Percentiles rank a stretch among this genome's conserved stretches.
Conservation (phyloP, 495 filamentous ascomycete genomes). For the Aspergillus olivimuriae region DNA sequence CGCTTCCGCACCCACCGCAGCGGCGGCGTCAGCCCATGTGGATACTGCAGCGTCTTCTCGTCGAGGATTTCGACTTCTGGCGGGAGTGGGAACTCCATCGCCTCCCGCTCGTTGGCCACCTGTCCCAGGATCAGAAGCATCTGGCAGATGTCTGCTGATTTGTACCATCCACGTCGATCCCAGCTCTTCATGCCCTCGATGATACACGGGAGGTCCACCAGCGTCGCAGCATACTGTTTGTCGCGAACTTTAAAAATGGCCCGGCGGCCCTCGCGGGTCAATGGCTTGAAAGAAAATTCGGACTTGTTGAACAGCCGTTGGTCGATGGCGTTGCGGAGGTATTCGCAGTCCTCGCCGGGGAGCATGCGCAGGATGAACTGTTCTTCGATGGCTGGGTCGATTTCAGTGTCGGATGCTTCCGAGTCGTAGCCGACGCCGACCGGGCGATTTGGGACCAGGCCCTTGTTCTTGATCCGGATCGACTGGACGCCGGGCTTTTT, state of each 20-base stretch:
- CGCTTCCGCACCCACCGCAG: conserved; percentile 81
- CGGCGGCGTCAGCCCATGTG: conserved; percentile 88
- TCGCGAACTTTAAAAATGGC: conserved; percentile 64
- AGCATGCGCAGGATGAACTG: conserved; percentile 85
- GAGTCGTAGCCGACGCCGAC: conserved; percentile 89
- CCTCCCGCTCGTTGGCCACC: conserved; percentile 67
- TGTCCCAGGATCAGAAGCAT: conserved; percentile 79
- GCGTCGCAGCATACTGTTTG: conserved; percentile 65
- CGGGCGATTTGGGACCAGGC: conserved; percentile 56
- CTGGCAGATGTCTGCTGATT: conserved; percentile 90
- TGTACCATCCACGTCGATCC: conserved; percentile 87
- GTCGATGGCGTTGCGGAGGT: conserved; percentile 62
- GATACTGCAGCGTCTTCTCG: conserved; percentile 62
- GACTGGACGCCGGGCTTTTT: conserved; percentile 39
- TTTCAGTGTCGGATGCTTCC: conserved; percentile 86
- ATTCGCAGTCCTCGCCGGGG: conserved; percentile 78
- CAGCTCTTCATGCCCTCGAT: conserved; percentile 95
- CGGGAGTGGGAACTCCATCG: conserved; percentile 58
- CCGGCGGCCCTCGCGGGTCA: conserved; percentile 67
- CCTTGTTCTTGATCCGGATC: conserved; percentile 51
- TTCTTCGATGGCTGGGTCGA: conserved; percentile 80
- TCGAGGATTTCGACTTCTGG: conserved; percentile 54
- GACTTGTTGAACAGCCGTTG: conserved; percentile 65
- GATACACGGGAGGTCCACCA: conserved; percentile 87
- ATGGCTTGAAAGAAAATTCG: conserved; percentile 69